Base-by-base conservation (phyloP, 2,329 filamentous ascomycete species). In the Botrytis deweyae region DNA sequence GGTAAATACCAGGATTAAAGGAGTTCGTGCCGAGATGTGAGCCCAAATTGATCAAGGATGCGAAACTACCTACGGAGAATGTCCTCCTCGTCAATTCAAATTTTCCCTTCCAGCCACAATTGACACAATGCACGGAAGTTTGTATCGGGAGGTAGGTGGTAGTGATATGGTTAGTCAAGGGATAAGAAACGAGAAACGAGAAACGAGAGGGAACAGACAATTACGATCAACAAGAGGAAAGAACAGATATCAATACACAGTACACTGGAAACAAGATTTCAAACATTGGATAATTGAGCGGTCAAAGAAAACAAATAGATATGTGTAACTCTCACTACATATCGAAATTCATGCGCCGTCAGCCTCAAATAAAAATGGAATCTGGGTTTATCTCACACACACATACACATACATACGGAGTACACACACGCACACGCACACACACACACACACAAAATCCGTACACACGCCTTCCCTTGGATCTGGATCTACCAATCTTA, bases 11-110 rank as follows among this genome's bases (percentile, higher is more conserved):
- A 62, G 68, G 68, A 62, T 62, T 20, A n/a, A 40, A 62, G 68
- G 61, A 66, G 70, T 72, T 72, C 70, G 70, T 66, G 62, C 62
- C 70, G 70, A 66, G 63, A 72, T 65, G 44, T 66, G 49, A 70
- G 40, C 68, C 70, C 70, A 65, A 72, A 72, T 49, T 33, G 62
- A 20, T 52, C 70, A 55, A 42, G 70, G 58, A 52, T 65, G 6
- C 42, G 58, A 72, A 64, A n/a, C 42, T 16, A n/a, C n/a, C 20
- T 55, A 22, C 38, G 20, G 25, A 64, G 52, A 58, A 29, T 29
- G 52, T 58, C 52, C n/a, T 58, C 52, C 69, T 64, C n/a, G 69
- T 49, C n/a, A 49, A 71, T 36, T 33, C 33, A 29, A 64, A n/a
- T 36, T 55, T 49, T 55, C 25, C 44, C 62, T 55, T 72, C 65